Conservation (phyloP, 208 protist species). For the Acanthamoeba culbertsoni region DNA sequence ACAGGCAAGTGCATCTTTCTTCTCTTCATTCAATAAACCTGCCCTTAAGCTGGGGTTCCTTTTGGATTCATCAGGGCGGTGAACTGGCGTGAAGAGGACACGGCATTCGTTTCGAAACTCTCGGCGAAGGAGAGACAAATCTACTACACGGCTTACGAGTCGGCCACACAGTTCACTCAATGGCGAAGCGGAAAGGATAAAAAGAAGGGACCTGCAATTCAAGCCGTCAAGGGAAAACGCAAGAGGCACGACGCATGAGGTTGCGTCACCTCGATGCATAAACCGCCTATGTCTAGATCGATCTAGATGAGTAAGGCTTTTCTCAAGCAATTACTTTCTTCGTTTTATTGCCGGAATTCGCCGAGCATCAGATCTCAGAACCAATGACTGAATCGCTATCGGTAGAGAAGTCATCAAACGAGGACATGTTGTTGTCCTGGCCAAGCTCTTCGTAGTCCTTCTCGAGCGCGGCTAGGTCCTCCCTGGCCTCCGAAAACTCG, state of each 20-base stretch:
- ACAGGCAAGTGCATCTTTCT: not conserved
- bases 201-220: not conserved
- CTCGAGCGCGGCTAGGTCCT: slow-evolving; percentile 72
- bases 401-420: not conserved
- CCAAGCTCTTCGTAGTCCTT: slow-evolving; percentile 77
- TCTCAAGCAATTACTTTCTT: too few species aligned
- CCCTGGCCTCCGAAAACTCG: slow-evolving; percentile 93
- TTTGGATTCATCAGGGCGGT: not conserved
- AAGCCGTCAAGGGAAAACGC: not conserved
- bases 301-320: too few species aligned
- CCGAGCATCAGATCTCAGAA: not conserved
- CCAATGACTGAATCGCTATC: not conserved
- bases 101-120: not conserved
- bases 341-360: too few species aligned
- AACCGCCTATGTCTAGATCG: too few species aligned
- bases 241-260: not conserved
- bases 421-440: not conserved
- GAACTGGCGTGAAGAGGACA: not conserved
- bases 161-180: not conserved
- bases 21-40: not conserved
- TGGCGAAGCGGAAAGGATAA: not conserved
- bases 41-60: not conserved
- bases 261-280: too few species aligned
- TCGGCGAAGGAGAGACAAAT: not conserved
- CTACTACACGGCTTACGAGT: slow-evolving; percentile 4